Evolutionary conservation across 2,329 filamentous ascomycete genomes (phyloP).

Genomic region (Calonectria fujianensis): DNA sequence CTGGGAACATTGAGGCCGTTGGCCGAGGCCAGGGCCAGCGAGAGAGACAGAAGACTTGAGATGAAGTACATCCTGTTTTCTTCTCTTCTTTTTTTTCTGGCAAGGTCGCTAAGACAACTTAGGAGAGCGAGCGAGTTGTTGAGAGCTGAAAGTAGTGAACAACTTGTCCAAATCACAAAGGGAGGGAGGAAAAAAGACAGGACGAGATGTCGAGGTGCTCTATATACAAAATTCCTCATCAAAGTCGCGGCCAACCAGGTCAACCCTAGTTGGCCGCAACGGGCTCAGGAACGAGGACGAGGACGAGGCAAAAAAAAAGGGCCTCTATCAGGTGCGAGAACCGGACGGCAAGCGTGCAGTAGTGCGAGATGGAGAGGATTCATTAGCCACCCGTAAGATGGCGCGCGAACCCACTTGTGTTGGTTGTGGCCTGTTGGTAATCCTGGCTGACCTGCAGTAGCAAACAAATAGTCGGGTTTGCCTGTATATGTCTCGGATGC

Average conservation of each 20-base stretch:
- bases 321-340: neutral
- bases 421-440: slow-evolving; percentile 14
- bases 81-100: neutral
- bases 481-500: neutral
- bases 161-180: slow-evolving; percentile 10
- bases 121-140: neutral
- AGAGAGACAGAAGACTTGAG: slow-evolving; percentile 5
- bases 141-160: slow-evolving; percentile 5
- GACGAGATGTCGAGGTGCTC: neutral
- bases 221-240: slow-evolving; percentile 21
- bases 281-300: slow-evolving; percentile 1
- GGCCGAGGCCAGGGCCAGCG: slow-evolving; percentile 25
- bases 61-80: slow-evolving; percentile 33
- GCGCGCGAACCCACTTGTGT: neutral
- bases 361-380: neutral
- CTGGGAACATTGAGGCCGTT: neutral
- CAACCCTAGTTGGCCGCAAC: neutral
- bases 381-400: slow-evolving; percentile 6
- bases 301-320: neutral
- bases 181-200: too few species aligned
- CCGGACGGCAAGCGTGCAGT: slow-evolving; percentile 8
- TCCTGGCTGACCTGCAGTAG: slow-evolving; percentile 25
- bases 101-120: neutral
- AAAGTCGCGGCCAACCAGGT: neutral
- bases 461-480: slow-evolving; percentile 20